Evolutionary conservation across 805 yeast species (phyloP).

Genomic region (Danielia oregonensis): DNA sequence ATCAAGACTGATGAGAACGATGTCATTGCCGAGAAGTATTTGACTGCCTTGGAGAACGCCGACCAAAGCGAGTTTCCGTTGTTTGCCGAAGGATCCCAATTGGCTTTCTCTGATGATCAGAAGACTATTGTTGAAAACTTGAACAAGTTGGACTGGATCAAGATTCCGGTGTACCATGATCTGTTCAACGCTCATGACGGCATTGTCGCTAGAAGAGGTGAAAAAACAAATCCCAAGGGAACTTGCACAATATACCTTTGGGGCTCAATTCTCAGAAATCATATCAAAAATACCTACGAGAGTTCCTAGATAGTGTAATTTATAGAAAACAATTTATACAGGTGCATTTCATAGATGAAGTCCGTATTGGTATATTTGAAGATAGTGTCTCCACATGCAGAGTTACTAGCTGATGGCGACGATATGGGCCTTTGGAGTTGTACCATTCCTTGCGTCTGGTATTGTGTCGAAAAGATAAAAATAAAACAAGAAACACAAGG

Average conservation of each 20-base stretch:
- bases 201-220: conserved; percentile 74
- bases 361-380: too few relatives aligned
- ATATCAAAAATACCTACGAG: conserved; percentile 13
- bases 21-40: conserved; percentile 13
- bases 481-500: too few relatives aligned
- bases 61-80: conserved; percentile 25
- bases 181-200: conserved; percentile 83
- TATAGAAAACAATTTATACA: too few relatives aligned
- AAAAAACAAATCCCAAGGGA: conserved; percentile 47
- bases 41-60: conserved; percentile 12
- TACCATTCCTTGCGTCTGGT: too few relatives aligned
- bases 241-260: conserved; percentile 51
- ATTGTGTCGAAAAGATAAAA: too few relatives aligned
- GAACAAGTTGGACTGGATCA: conserved; percentile 68
- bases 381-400: too few relatives aligned
- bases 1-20: conserved; percentile 25
- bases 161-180: conserved; percentile 68
- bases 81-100: conserved; percentile 27
- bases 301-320: too few relatives aligned
- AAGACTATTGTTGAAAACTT: conserved; percentile 46
- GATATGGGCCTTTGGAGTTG: too few relatives aligned
- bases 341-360: too few relatives aligned
- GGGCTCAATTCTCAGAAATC: conserved; percentile 37
- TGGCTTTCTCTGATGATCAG: conserved; percentile 38
- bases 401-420: too few relatives aligned